Evolutionary conservation across 805 yeast species (phyloP).

Genomic region (Tetrapisispora taiwanensis): DNA sequence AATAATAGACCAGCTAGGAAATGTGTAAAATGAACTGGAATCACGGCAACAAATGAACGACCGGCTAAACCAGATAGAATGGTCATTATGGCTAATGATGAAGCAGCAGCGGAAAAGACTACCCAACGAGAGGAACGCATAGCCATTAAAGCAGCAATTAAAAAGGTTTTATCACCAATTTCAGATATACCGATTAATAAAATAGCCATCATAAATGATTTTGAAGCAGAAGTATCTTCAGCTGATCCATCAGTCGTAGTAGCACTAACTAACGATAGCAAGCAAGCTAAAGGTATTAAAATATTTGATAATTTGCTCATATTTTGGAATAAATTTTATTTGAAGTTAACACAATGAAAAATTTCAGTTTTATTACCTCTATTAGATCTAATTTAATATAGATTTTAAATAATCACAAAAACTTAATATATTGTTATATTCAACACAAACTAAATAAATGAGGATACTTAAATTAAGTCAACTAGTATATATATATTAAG

Average conservation of each 20-base stretch:
- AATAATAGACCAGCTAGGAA: conserved; percentile 74
- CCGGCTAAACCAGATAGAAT: conserved; percentile 85
- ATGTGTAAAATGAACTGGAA: conserved; percentile 73
- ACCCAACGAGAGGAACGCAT: conserved; percentile 79
- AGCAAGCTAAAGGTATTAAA: neutral
- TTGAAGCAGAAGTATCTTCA: neutral
- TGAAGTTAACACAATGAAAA: too few species aligned
- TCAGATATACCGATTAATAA: conserved; percentile 94
- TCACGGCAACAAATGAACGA: conserved; percentile 74
- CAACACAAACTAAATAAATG: too few species aligned
- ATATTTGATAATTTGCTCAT: neutral
- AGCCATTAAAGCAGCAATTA: conserved; percentile 96
- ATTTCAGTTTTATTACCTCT: too few species aligned
- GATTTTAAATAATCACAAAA: too few species aligned
- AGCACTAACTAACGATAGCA: neutral
- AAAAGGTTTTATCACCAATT: conserved; percentile 93
- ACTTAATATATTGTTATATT: too few species aligned
- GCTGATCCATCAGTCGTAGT: neutral
- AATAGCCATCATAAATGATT: conserved; percentile 64
- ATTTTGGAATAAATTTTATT: too few species aligned
- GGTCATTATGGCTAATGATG: conserved; percentile 84
- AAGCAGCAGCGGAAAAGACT: conserved; percentile 82
- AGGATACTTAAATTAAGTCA: too few species aligned
- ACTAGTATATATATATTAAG: too few species aligned
- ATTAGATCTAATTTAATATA: too few species aligned